A percentile compares a stretch with the other conserved stretches of the same genome.
Conservation (phyloP, 1,139 yeast species). For the Wickerhamomyces sp. region DNA sequence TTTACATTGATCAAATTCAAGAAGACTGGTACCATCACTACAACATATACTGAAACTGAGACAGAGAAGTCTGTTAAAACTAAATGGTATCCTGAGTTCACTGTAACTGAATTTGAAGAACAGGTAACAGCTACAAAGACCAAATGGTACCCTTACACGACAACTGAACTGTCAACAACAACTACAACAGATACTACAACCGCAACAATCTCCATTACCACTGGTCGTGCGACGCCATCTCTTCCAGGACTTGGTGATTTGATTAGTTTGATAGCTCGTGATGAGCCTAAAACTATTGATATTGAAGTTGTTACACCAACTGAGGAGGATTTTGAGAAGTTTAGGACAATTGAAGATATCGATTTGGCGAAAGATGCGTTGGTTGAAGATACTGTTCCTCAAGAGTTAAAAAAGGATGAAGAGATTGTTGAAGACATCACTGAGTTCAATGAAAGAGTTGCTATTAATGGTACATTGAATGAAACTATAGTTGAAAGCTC, state of each 20-base stretch:
- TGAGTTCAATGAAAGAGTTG: not conserved
- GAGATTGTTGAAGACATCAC: not conserved
- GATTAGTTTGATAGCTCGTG: too few species aligned
- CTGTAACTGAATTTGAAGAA: conserved; percentile 20
- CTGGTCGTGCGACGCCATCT: not conserved
- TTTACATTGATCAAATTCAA: conserved; percentile 12
- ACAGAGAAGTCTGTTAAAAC: conserved; percentile 12
- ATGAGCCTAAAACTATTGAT: not conserved
- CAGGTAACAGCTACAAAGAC: conserved; percentile 10
- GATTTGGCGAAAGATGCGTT: not conserved
- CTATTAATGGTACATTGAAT: not conserved
- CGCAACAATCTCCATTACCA: conserved; percentile 6
- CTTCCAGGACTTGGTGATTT: not conserved
- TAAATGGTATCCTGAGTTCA: conserved; percentile 18
- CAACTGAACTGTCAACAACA: conserved; percentile 4
- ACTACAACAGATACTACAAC: conserved; percentile 11
- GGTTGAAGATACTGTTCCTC: not conserved
- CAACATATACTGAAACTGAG: conserved; percentile 14
- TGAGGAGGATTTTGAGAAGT: not conserved
- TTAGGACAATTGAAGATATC: not conserved
- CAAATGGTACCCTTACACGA: conserved; percentile 1
- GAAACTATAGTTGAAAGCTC: not conserved
- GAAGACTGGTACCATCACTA: conserved; percentile 13
- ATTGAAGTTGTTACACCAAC: not conserved
- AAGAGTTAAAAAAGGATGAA: not conserved